Percentiles rank a stretch among this genome's conserved stretches.
phyloP scores from a whole-genome alignment of 2,329 filamentous ascomycete genomes.

The Lachnum nothofagi region DNA sequence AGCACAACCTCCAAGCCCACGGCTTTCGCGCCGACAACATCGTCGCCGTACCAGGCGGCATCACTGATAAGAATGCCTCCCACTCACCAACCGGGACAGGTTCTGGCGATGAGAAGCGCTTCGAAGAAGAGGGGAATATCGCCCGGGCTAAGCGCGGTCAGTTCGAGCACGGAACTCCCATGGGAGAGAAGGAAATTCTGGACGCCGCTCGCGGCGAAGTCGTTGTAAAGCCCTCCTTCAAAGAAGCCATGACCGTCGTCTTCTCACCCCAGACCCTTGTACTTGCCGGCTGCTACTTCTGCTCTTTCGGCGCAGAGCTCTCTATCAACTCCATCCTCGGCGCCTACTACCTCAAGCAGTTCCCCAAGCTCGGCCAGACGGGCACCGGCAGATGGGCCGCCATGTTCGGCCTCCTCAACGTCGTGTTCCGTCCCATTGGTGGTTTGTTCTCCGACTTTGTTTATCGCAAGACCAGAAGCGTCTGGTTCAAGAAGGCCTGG shows the following conservation, averaged over 20 bases:
- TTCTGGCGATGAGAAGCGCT: slow-evolving; percentile 31
- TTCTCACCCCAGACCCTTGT: slow-evolving; percentile 51
- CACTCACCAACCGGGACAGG: too few species aligned
- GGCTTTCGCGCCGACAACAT: slow-evolving; percentile 37
- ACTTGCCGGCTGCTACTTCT: slow-evolving; percentile 53
- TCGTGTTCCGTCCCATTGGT: slow-evolving; percentile 61
- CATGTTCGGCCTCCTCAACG: slow-evolving; percentile 72
- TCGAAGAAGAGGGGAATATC: slow-evolving; percentile 45
- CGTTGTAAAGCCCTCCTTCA: slow-evolving; percentile 51
- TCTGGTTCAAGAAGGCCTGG: slow-evolving; percentile 62
- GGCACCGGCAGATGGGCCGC: slow-evolving; percentile 58
- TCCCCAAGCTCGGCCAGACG: slow-evolving; percentile 53
- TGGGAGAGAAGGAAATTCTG: slow-evolving; percentile 46
- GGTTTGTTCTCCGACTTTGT: slow-evolving; percentile 49
- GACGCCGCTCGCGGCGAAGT: slow-evolving; percentile 50
- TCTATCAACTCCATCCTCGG: slow-evolving; percentile 57
- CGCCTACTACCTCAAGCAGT: slow-evolving; percentile 56
- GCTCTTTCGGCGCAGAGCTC: slow-evolving; percentile 59
- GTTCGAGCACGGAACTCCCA: slow-evolving; percentile 40
- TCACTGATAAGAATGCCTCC: slow-evolving; percentile 16
- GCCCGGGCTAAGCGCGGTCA: slow-evolving; percentile 38
- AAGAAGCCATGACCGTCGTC: slow-evolving; percentile 42
- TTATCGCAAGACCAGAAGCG: slow-evolving; percentile 35
- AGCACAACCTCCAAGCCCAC: slow-evolving; percentile 45
- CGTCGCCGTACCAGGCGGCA: slow-evolving; percentile 30